These are phyloP conservation scores for Hypoxylon crocopeplum DNA, from an alignment of 495 filamentous ascomycete genomes.

Conservation along the genomic window DNA sequence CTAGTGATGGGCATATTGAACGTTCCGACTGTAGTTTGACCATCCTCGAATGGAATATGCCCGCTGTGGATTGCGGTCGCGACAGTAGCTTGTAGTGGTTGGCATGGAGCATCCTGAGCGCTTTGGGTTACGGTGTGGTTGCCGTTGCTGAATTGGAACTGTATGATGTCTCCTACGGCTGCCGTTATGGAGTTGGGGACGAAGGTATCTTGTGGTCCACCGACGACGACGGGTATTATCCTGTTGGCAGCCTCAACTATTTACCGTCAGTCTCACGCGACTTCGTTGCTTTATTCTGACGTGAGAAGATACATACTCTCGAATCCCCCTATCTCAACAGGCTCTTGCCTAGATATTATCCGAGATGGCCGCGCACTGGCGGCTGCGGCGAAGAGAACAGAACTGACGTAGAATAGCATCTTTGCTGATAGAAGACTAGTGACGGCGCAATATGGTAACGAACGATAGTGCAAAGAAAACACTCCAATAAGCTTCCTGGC, in stretches of 20 bases:
- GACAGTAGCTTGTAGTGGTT: constrained; percentile 45
- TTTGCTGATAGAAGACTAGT: neutral
- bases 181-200: constrained; percentile 51
- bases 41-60: constrained; percentile 44
- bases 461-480: constrained; percentile 2
- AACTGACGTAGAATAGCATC: constrained; percentile 17
- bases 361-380: constrained; percentile 19
- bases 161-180: constrained; percentile 52
- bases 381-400: constrained; percentile 11
- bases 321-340: constrained; percentile 9
- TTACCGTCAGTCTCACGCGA: constrained; percentile 4
- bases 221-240: constrained; percentile 34
- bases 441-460: neutral
- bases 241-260: constrained; percentile 24
- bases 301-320: constrained; percentile 1
- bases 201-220: constrained; percentile 34
- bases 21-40: constrained; percentile 42
- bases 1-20: constrained; percentile 55
- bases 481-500: neutral
- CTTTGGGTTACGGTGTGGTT: constrained; percentile 40
- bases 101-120: constrained; percentile 56
- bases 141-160: constrained; percentile 59
- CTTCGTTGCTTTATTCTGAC: neutral
- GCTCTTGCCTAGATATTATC: constrained; percentile 9
- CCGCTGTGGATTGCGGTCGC: constrained; percentile 34